phyloP scores from a whole-genome alignment of 2,329 filamentous ascomycete species.

The Phyllosticta citribraziliensis region DNA sequence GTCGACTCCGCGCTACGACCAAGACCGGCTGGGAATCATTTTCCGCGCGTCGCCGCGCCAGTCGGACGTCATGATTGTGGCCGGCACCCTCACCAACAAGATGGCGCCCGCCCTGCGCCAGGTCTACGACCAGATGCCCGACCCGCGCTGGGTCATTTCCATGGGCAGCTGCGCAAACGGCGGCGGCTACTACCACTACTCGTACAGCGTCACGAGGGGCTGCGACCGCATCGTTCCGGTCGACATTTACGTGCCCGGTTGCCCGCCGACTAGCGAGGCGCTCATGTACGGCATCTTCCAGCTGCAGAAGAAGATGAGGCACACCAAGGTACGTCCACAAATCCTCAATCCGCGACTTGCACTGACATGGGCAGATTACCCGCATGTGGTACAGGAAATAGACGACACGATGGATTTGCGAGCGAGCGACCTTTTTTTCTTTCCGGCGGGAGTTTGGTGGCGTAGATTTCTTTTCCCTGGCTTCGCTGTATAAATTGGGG shows the following conservation, averaged over 20 bases:
- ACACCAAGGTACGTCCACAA: constrained; percentile 28
- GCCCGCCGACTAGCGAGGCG: constrained; percentile 47
- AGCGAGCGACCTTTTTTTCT: not conserved
- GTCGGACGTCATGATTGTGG: constrained; percentile 91
- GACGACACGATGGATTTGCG: constrained; percentile 3
- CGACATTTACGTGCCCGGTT: constrained; percentile 73
- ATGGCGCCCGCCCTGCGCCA: constrained; percentile 86
- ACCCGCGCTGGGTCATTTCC: constrained; percentile 76
- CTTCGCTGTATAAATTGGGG: not conserved
- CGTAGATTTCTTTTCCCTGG: not conserved
- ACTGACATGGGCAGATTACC: constrained; percentile 30
- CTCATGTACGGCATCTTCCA: constrained; percentile 59
- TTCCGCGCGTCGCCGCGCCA: constrained; percentile 84
- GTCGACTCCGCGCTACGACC: constrained; percentile 84
- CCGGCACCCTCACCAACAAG: constrained; percentile 89
- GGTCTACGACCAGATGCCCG: constrained; percentile 93
- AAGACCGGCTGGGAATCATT: constrained; percentile 83
- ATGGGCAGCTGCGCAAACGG: constrained; percentile 83
- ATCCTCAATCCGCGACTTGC: too few relatives aligned
- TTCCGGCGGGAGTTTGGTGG: not conserved
- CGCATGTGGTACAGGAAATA: constrained; percentile 51
- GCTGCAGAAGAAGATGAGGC: constrained; percentile 68
- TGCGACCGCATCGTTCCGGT: constrained; percentile 76
- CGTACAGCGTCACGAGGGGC: constrained; percentile 67
- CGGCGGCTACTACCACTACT: constrained; percentile 81